Evolutionary conservation across 805 yeast species (phyloP).

Genomic region (Kluyveromyces siamensis): DNA sequence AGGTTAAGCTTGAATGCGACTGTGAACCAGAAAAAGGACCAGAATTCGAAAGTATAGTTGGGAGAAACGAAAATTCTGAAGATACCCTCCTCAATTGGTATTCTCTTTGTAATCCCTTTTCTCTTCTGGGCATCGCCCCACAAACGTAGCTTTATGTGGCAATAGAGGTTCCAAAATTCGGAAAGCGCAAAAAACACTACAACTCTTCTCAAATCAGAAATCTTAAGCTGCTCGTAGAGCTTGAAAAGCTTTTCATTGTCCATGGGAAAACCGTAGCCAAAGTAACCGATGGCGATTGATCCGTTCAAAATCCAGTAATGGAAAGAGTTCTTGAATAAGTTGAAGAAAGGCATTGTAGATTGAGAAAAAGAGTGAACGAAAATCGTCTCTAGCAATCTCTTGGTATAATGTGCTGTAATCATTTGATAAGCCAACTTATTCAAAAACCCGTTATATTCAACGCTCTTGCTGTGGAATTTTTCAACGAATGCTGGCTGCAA

Average conservation of each 20-base stretch:
- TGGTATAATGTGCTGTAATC: constrained; percentile 66
- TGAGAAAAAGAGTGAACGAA: constrained; percentile 79
- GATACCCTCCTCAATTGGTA: constrained; percentile 65
- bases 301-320: constrained; percentile 96
- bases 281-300: constrained; percentile 40
- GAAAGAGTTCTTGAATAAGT: constrained; percentile 77
- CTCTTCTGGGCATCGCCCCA: constrained; percentile 32
- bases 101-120: constrained; percentile 29
- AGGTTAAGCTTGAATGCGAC: constrained; percentile 62
- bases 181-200: constrained; percentile 43
- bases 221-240: constrained; percentile 9
- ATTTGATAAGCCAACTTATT: constrained; percentile 32
- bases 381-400: constrained; percentile 82
- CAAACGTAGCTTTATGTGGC: constrained; percentile 60
- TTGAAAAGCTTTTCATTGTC: constrained; percentile 11
- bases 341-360: constrained; percentile 86
- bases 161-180: constrained; percentile 63
- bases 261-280: constrained; percentile 36
- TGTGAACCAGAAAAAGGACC: constrained; percentile 66
- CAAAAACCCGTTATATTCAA: constrained; percentile 14
- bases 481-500: constrained; percentile 6
- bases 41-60: constrained; percentile 81
- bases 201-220: constrained; percentile 21
- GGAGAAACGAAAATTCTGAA: constrained; percentile 82
- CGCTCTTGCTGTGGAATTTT: constrained; percentile 7